Conservation (phyloP, 2,329 filamentous ascomycete genomes). For the Penicillium psychrosexuale region DNA sequence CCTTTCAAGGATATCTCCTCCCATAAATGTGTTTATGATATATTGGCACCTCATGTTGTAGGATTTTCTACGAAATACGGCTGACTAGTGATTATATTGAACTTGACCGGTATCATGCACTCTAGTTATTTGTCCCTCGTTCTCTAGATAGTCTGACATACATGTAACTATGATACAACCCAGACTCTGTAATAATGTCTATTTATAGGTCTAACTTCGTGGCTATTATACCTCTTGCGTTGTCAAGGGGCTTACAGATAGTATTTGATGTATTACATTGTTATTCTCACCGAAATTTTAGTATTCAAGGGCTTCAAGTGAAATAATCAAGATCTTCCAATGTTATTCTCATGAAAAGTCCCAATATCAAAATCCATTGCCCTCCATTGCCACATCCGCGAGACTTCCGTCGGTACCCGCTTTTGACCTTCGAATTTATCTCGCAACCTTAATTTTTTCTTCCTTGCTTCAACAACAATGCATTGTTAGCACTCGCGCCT, state of each 20-base stretch:
- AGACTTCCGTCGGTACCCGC: conserved; percentile 26
- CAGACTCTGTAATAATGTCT: background rate
- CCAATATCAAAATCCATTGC: background rate
- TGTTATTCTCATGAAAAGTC: background rate
- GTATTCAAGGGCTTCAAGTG: background rate
- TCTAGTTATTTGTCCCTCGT: background rate
- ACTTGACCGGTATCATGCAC: background rate
- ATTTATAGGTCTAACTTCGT: background rate
- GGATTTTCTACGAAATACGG: too few species aligned
- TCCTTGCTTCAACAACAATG: conserved; percentile 1
- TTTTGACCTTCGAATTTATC: conserved; percentile 20
- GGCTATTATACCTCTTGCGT: background rate
- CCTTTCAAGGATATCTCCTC: background rate
- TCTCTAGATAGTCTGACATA: background rate
- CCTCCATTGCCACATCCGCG: conserved; percentile 15
- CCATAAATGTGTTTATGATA: background rate
- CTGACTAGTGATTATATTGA: too few species aligned
- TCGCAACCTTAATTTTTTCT: conserved; percentile 21
- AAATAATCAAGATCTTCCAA: background rate
- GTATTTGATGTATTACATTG: background rate
- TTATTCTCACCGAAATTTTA: background rate
- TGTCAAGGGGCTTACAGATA: background rate
- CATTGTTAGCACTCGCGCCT: background rate
- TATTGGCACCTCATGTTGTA: too few species aligned
- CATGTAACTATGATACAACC: background rate